Evolutionary conservation across 2,329 filamentous ascomycete genomes (phyloP).

Genomic region (Neocatenulostroma microsporum): DNA sequence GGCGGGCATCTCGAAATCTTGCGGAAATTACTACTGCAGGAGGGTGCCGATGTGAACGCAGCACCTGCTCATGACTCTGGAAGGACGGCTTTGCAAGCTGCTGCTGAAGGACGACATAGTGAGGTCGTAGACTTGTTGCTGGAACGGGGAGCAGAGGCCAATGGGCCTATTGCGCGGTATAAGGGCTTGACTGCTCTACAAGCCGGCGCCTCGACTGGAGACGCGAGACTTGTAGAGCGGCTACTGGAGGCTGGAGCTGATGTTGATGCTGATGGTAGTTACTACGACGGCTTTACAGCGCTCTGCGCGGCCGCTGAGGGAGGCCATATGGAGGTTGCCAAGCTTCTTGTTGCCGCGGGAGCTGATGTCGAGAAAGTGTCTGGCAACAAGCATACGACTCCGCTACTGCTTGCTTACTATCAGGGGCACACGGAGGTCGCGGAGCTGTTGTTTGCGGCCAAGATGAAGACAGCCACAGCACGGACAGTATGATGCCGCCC

Average conservation of each 20-base stretch:
- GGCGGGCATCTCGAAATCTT: constrained; percentile 12
- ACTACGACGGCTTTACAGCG: constrained; percentile 14
- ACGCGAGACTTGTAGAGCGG: constrained; percentile 8
- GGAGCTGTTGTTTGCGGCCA: too few relatives aligned
- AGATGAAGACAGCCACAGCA: too few relatives aligned
- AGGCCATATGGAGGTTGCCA: constrained; percentile 14
- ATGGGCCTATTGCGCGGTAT: constrained; percentile 13
- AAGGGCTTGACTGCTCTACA: constrained; percentile 17
- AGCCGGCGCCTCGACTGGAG: constrained; percentile 12
- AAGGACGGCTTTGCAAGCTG: constrained; percentile 14
- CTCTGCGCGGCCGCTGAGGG: constrained; percentile 14
- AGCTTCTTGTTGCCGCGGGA: constrained; percentile 12
- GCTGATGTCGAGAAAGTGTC: constrained; percentile 10
- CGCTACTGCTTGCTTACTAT: constrained; percentile 7
- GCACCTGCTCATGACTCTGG: constrained; percentile 11
- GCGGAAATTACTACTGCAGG: constrained; percentile 9
- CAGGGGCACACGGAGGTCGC: constrained; percentile 8
- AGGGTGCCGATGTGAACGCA: constrained; percentile 12
- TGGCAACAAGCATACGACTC: constrained; percentile 10
- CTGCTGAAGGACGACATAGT: constrained; percentile 10
- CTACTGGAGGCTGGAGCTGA: constrained; percentile 15
- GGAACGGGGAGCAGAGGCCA: constrained; percentile 10
- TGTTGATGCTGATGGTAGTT: constrained; percentile 14
- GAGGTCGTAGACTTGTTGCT: constrained; percentile 13
- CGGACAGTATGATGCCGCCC: too few relatives aligned